phyloP scores from a whole-genome alignment of 352 stramenopile genomes.

The Halophytophthora polymorphica region DNA sequence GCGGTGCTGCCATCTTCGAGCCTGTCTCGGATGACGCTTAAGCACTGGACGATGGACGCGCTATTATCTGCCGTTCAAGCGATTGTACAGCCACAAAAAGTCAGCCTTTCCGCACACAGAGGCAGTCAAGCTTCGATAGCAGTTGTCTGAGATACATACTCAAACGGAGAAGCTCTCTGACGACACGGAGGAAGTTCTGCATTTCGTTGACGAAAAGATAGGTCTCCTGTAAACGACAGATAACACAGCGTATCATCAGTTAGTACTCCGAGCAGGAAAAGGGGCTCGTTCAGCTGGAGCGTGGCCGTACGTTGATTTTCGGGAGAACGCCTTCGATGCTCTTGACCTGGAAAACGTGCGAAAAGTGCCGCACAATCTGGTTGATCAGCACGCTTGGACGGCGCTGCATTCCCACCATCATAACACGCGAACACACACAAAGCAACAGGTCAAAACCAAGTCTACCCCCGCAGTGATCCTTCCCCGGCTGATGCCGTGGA shows the following conservation, averaged over 20 bases:
- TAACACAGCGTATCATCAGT: not conserved
- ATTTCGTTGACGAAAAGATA: conserved; percentile 88
- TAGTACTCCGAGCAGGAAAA: not conserved
- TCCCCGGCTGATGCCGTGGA: not conserved
- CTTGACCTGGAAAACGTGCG: conserved; percentile 84
- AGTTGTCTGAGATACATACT: conserved; percentile 30
- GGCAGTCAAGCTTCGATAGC: not conserved
- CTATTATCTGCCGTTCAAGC: conserved; percentile 31
- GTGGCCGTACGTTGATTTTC: conserved; percentile 77
- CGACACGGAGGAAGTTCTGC: conserved; percentile 72
- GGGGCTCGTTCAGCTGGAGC: not conserved
- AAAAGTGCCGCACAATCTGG: conserved; percentile 86
- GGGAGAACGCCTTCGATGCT: conserved; percentile 86
- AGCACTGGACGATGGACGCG: conserved; percentile 39
- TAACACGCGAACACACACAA: conserved; percentile 2
- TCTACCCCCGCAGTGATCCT: not conserved
- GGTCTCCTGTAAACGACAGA: conserved; percentile 63
- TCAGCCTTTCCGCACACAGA: not conserved
- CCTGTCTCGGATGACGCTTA: conserved; percentile 46
- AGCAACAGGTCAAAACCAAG: conserved; percentile 5
- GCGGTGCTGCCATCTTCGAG: conserved; percentile 16
- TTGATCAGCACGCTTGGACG: conserved; percentile 80
- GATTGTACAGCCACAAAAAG: not conserved
- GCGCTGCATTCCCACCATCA: conserved; percentile 27
- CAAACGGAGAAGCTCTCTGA: conserved; percentile 62